Evolutionary conservation across 2,329 filamentous ascomycete genomes (phyloP).

Genomic region (Fusarium xylarioides): DNA sequence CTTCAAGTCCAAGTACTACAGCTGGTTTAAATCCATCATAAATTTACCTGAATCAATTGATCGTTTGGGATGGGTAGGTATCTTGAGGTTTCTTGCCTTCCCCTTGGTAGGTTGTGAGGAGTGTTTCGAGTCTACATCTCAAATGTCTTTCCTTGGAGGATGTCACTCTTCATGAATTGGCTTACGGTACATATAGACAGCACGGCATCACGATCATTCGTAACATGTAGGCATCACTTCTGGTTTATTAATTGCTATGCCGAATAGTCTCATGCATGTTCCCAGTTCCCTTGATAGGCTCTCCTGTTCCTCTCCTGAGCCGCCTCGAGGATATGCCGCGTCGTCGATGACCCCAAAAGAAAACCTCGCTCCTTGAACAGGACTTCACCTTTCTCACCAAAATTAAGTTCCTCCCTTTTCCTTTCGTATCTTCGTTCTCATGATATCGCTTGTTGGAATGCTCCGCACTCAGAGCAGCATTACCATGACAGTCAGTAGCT

Average conservation of each 20-base stretch:
- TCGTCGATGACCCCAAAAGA: background rate
- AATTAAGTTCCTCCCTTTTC: too few relatives aligned
- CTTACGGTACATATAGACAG: too few relatives aligned
- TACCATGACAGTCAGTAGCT: fast-evolving
- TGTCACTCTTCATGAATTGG: background rate
- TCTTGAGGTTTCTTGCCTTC: background rate
- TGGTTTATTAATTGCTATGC: fast-evolving
- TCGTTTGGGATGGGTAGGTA: background rate
- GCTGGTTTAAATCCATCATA: fast-evolving
- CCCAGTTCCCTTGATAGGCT: background rate
- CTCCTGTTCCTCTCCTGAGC: background rate
- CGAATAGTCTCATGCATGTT: background rate
- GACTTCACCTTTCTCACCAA: background rate
- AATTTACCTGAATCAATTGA: background rate
- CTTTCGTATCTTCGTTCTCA: background rate
- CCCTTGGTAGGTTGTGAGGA: fast-evolving
- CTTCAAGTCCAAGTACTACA: fast-evolving
- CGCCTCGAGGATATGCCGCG: background rate
- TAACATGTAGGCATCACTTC: fast-evolving
- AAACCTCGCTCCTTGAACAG: background rate
- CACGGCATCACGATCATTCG: fast-evolving
- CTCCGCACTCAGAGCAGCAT: fast-evolving
- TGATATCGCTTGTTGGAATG: background rate
- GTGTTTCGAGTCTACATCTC: fast-evolving
- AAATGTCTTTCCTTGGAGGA: fast-evolving